Conservation (phyloP, 306 rosid species). For the Vigna reflexopilosa region DNA sequence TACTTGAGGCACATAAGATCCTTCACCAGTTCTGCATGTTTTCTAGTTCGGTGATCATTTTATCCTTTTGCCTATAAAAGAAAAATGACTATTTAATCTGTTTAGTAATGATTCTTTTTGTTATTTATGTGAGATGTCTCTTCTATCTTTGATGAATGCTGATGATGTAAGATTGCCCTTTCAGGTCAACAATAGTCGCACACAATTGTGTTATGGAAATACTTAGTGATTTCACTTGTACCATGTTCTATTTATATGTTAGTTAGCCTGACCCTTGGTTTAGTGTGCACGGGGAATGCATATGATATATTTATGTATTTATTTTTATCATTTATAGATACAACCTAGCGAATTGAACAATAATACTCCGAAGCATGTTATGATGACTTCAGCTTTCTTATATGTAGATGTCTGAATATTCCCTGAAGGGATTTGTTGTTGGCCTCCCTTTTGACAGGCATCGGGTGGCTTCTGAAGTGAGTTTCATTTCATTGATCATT, state of each 20-base stretch:
- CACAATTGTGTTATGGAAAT: background rate
- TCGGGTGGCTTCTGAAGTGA: conserved; percentile 50
- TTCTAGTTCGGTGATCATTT: background rate
- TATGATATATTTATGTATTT: conserved; percentile 1
- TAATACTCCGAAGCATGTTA: conserved; percentile 28
- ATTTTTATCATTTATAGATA: background rate
- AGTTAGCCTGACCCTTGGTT: background rate
- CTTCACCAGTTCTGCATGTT: conserved; percentile 17
- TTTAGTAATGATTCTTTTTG: background rate
- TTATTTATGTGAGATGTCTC: background rate
- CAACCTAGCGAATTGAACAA: conserved; percentile 1
- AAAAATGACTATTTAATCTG: conserved; percentile 6
- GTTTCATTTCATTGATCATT: conserved; percentile 44
- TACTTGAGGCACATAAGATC: conserved; percentile 18
- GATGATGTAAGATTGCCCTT: background rate
- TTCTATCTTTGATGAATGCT: background rate
- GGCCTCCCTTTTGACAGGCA: conserved; percentile 62
- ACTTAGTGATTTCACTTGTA: background rate
- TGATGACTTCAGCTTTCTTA: conserved; percentile 36
- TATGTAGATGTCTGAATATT: conserved; percentile 70
- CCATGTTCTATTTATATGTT: conserved; percentile 7
- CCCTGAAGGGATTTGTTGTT: conserved; percentile 73
- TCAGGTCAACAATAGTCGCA: background rate
- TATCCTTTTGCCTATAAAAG: too few relatives aligned
- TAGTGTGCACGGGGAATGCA: background rate